Base-by-base conservation (phyloP, 2,329 filamentous ascomycete species). In the Xylaria sp. region DNA sequence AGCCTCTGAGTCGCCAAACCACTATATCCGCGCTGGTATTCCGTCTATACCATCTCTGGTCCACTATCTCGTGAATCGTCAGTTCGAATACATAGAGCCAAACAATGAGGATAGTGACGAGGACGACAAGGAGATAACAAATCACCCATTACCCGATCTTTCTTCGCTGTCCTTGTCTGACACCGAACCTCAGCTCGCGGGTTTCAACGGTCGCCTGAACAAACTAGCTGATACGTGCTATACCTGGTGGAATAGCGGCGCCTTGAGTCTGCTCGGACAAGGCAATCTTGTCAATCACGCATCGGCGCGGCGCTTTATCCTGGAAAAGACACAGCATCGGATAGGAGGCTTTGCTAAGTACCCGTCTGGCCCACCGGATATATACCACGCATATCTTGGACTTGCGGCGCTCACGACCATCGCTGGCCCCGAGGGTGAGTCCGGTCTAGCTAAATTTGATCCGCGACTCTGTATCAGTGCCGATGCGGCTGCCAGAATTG, bases 171-270 rank as follows among this genome's bases (percentile, higher is more conserved):
- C 67, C 2, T 59, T 76, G 1, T 69, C 72, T 9, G 69, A 73
- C 18, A 59, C 63, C 30, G 55, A 63, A 4, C 62, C 65, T 7
- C 54, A 52, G 4, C 60, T 67, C 16, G 74, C 76, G 1, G 94
- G 92, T 8, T 92, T 95, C 76, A 96, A 95, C 69, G 94, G 94
- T 30, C 86, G 94, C 54, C 86, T 85, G 71, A 97, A 96, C 77
- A 99, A 99, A 74, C 82, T 87, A 52, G 89, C 90, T 8, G 94
- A 99, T 75, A 97, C 94, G 0, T 99, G 94, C 76, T 99, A 99
- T 74, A 88, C 86, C 19, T 99, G 93, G 80, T 99, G 94, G 94
- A 91, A 90, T 0, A 81, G 82, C 3, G 91, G 85, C 1, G 85
- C 91, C 1, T 71, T 84, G 0, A 63, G 87, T 78, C 83, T 89